Percentiles rank a stretch among this genome's conserved stretches.
phyloP scores from a whole-genome alignment of 2,329 filamentous ascomycete species.

The Aschersonia sp. region DNA sequence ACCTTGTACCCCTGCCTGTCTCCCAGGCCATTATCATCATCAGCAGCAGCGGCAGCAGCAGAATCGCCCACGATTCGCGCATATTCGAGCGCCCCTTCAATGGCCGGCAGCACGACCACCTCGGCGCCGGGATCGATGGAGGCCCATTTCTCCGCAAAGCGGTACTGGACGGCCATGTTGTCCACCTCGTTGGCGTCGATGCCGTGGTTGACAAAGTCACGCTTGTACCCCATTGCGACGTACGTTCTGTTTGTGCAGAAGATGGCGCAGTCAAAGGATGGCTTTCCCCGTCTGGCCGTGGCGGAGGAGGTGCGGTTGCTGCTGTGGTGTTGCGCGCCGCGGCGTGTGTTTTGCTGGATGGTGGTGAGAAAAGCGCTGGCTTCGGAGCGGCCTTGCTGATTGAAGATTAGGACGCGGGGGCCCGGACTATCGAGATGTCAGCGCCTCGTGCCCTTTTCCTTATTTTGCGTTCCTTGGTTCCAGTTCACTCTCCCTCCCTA shows the following conservation, averaged over 20 bases:
- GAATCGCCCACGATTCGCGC: slow-evolving; percentile 21
- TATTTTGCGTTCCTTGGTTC: not conserved
- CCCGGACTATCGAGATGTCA: slow-evolving; percentile 13
- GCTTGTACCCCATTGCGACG: slow-evolving; percentile 33
- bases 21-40: too few species aligned
- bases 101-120: slow-evolving; percentile 33
- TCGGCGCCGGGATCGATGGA: slow-evolving; percentile 29
- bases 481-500: too few species aligned
- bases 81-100: slow-evolving; percentile 38
- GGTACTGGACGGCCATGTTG: slow-evolving; percentile 35
- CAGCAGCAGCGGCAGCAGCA: too few species aligned
- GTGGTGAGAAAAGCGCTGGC: slow-evolving; percentile 37
- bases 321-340: slow-evolving; percentile 3
- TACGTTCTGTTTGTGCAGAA: slow-evolving; percentile 69
- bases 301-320: too few species aligned
- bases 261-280: slow-evolving; percentile 54
- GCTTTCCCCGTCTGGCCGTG: slow-evolving; percentile 1
- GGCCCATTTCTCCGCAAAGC: slow-evolving; percentile 36
- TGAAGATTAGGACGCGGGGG: slow-evolving; percentile 61
- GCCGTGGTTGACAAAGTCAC: slow-evolving; percentile 42
- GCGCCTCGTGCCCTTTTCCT: not conserved
- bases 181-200: slow-evolving; percentile 35
- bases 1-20: slow-evolving; percentile 18
- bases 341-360: slow-evolving; percentile 22
- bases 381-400: slow-evolving; percentile 54